These are phyloP conservation scores for Penicillium cataractarum DNA, from an alignment of 495 filamentous ascomycete genomes.

Conservation along the genomic window DNA sequence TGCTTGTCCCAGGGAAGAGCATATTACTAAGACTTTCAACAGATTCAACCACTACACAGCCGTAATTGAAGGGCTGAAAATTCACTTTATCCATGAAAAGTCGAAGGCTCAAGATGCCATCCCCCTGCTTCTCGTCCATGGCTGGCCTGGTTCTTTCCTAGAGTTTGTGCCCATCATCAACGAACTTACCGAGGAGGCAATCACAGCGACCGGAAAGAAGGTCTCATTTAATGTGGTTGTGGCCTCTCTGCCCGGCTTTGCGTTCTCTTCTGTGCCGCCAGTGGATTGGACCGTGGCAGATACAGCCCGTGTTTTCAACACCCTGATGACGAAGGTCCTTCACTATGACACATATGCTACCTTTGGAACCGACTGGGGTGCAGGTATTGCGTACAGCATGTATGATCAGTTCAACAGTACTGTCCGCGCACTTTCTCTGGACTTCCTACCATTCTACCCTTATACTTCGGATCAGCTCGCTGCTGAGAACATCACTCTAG, in stretches of 20 bases:
- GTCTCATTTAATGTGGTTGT: slow-evolving; percentile 34
- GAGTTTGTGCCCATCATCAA: slow-evolving; percentile 35
- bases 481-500: slow-evolving; percentile 14
- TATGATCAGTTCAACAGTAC: slow-evolving; percentile 9
- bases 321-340: slow-evolving; percentile 18
- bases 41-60: neutral
- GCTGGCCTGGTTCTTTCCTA: slow-evolving; percentile 46
- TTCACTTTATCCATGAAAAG: slow-evolving; percentile 6
- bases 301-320: slow-evolving; percentile 28
- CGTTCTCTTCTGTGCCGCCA: slow-evolving; percentile 26
- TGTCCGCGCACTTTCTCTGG: slow-evolving; percentile 6
- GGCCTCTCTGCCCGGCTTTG: slow-evolving; percentile 34
- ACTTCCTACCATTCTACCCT: slow-evolving; percentile 4
- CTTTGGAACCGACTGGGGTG: slow-evolving; percentile 39
- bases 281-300: slow-evolving; percentile 27
- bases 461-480: neutral
- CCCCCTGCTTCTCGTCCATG: slow-evolving; percentile 40
- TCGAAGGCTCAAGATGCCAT: slow-evolving; percentile 25
- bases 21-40: neutral
- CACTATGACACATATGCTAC: slow-evolving; percentile 30
- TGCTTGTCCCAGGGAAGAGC: too few relatives aligned
- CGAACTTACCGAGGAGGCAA: slow-evolving; percentile 3
- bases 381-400: slow-evolving; percentile 1
- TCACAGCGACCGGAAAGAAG: slow-evolving; percentile 5
- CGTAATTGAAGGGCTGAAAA: neutral